Base-by-base conservation (phyloP, 2,329 filamentous ascomycete genomes). In the Thielaviopsis euricoi region DNA sequence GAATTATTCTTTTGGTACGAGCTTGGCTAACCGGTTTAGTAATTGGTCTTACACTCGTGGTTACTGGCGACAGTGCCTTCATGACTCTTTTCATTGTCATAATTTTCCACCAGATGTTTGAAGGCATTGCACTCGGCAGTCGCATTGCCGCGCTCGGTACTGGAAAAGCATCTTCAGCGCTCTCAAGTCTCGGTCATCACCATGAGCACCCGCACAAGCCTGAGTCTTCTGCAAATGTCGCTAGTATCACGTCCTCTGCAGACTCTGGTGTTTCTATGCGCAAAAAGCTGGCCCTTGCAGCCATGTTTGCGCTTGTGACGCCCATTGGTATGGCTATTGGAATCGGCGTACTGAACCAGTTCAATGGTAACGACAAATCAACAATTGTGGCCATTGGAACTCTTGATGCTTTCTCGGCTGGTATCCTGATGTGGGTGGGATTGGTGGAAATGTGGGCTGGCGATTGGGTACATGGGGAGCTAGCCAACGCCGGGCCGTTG, bases 291-390 rank as follows among this genome's bases (percentile, higher is more conserved):
- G 61, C 80, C 13, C 81, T 90, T 71, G 85, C 78, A 0, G 63
- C 68, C 1, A 74, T 76, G 0, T 90, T 89, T 64, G 78, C 84
- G 0, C 71, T 89, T 25, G 81, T 87, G 57, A 90, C 86, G 0
- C 86, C 86, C 0, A 71, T 88, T 29, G 87, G 86, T 12, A 90
- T 90, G 86, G 85, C 82, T 0, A 89, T 91, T 60, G 86, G 87
- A 0, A 82, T 89, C 37, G 85, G 84, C 2, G 84, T 86, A 3
- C 69, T 89, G 26, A 70, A 82, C 43, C 67, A 74, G 9, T 89
- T 89, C 70, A 89, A 90, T 64, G 86, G 85, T 3, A 88, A 86
- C 64, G 78, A 87, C 63, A 77, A 74, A 2, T 74, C 75, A 1
- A 89, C 86, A 0, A 73, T 89, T 48, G 69, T 89, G 50, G 82